A percentile compares a stretch with the other conserved stretches of the same genome.
Evolutionary conservation across 208 protist species (phyloP).

Genomic region (Lotmaria passim): DNA sequence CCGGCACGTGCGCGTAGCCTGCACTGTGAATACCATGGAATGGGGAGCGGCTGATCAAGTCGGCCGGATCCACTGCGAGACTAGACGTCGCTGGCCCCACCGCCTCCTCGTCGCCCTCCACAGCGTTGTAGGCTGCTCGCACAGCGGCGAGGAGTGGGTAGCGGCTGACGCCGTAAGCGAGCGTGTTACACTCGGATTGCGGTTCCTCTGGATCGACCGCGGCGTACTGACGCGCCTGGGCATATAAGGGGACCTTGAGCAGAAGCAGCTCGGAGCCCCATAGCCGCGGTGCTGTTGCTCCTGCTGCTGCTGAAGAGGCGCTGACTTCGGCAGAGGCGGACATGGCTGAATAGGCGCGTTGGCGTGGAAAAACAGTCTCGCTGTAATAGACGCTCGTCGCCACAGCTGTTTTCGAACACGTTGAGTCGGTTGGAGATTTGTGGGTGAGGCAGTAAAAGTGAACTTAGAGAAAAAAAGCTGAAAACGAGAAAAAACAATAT

Average conservation of each 20-base stretch:
- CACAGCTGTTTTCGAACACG: too few relatives aligned
- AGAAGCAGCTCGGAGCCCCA: constrained; percentile 60
- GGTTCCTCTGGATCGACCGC: constrained; percentile 37
- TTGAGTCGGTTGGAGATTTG: too few relatives aligned
- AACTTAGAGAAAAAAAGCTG: too few relatives aligned
- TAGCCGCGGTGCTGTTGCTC: constrained; percentile 5
- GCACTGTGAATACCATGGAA: constrained; percentile 34
- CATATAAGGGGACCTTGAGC: constrained; percentile 61
- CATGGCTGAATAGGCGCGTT: background rate
- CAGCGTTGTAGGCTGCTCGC: constrained; percentile 17
- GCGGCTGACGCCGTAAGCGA: constrained; percentile 52
- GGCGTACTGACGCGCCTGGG: constrained; percentile 41
- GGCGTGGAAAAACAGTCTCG: too few relatives aligned
- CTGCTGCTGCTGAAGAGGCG: background rate
- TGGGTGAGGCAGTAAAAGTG: too few relatives aligned
- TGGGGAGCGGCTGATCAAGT: constrained; percentile 17
- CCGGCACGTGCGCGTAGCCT: constrained; percentile 21
- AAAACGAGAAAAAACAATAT: too few relatives aligned
- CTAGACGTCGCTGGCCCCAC: background rate
- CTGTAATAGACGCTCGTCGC: too few relatives aligned
- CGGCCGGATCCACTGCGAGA: background rate
- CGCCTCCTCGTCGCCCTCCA: background rate
- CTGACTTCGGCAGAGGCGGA: background rate
- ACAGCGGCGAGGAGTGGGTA: constrained; percentile 56
- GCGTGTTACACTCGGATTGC: constrained; percentile 58